These are phyloP conservation scores for Glycine latifolia DNA, from an alignment of 306 rosid genomes.

Conservation along the genomic window DNA sequence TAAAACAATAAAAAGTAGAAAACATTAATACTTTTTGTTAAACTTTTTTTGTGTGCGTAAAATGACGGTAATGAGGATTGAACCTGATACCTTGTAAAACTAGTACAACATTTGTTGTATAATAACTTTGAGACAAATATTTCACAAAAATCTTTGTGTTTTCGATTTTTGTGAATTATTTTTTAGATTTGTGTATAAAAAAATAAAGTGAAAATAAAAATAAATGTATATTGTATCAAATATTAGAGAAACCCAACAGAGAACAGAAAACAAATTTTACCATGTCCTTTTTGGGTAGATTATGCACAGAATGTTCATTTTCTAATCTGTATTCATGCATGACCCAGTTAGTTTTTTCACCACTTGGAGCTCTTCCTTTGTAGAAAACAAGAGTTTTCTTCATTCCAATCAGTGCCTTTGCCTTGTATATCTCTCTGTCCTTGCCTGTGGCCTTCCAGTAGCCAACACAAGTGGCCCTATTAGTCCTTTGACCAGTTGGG, in stretches of 20 bases:
- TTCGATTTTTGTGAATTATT: neutral
- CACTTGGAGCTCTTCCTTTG: conserved; percentile 85
- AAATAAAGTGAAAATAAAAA: too few relatives aligned
- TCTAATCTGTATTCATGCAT: conserved; percentile 90
- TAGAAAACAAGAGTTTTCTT: conserved; percentile 94
- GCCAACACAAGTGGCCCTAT: conserved; percentile 83
- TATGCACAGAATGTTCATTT: conserved; percentile 47
- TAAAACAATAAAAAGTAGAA: neutral
- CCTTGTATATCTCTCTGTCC: conserved; percentile 78
- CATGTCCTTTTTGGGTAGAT: conserved; percentile 57
- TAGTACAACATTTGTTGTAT: too few relatives aligned
- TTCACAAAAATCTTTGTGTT: too few relatives aligned
- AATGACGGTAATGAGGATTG: too few relatives aligned
- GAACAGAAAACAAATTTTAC: conserved; percentile 40
- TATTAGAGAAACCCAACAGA: neutral
- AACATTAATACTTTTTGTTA: neutral
- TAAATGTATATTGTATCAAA: too few relatives aligned
- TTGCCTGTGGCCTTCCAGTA: conserved; percentile 98
- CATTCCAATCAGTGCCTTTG: conserved; percentile 71
- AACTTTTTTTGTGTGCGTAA: too few relatives aligned
- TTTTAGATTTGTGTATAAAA: neutral
- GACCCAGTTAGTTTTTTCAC: conserved; percentile 84
- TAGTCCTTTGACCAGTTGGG: conserved; percentile 87
- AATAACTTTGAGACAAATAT: neutral
- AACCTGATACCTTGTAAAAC: too few relatives aligned